These are phyloP conservation scores for Phaeotremella skinneri DNA, from an alignment of 768 basidiomycete species.

Conservation along the genomic window DNA sequence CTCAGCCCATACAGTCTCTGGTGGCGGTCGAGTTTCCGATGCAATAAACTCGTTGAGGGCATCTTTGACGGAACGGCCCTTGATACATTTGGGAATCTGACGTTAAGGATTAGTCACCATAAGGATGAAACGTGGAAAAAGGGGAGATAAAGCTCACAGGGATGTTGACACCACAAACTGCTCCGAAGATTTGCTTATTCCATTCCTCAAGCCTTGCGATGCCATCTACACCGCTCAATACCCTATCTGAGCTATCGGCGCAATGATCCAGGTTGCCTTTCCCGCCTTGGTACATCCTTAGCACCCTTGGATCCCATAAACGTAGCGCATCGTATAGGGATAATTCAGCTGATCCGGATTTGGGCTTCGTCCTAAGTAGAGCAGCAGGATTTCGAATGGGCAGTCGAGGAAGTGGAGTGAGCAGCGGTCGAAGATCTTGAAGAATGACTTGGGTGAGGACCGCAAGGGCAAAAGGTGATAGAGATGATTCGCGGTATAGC, in stretches of 20 bases:
- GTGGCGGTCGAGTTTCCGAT: slow-evolving; percentile 19
- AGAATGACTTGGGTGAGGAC: slow-evolving; percentile 83
- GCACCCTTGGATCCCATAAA: slow-evolving; percentile 68
- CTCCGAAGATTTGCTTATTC: slow-evolving; percentile 43
- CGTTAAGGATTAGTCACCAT: background rate
- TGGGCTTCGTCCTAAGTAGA: slow-evolving; percentile 61
- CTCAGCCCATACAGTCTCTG: slow-evolving; percentile 71
- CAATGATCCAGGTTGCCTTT: slow-evolving; percentile 63
- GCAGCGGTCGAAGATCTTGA: slow-evolving; percentile 75
- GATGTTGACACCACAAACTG: slow-evolving; percentile 62
- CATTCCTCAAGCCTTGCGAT: background rate
- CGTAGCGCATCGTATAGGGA: slow-evolving; percentile 65
- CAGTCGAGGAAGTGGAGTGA: slow-evolving; percentile 63
- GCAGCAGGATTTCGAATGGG: slow-evolving; percentile 54
- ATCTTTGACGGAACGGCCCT: slow-evolving; percentile 64
- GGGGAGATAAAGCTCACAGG: slow-evolving; percentile 55
- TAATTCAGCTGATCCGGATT: slow-evolving; percentile 59
- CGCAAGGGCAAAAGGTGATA: slow-evolving; percentile 65
- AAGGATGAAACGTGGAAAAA: background rate
- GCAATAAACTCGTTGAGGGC: slow-evolving; percentile 56
- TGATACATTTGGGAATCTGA: slow-evolving; percentile 78
- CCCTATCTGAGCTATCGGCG: slow-evolving; percentile 47
- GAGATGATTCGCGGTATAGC: slow-evolving; percentile 58
- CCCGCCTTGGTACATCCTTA: slow-evolving; percentile 57
- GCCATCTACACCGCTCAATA: slow-evolving; percentile 45